Evolutionary conservation across 768 basidiomycete species (phyloP).

Genomic region (Brasilioporus rufonigricans): DNA sequence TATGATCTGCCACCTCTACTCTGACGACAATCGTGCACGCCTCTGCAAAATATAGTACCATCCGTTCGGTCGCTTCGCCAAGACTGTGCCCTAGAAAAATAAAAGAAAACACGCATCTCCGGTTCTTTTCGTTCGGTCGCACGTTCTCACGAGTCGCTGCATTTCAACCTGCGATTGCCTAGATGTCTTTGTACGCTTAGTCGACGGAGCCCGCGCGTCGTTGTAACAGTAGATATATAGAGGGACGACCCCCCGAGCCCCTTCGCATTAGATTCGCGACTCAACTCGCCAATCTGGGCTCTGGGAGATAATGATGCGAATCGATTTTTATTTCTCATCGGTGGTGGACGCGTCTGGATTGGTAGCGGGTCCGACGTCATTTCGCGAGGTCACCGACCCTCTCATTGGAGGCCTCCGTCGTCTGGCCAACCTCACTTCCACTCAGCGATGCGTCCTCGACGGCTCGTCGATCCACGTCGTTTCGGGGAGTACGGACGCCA

Average conservation of each 20-base stretch:
- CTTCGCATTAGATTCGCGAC: conserved; percentile 33
- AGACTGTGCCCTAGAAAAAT: not conserved
- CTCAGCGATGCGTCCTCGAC: no score
- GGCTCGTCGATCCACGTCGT: no score
- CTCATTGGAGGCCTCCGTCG: no score
- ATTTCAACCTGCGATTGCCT: conserved; percentile 35
- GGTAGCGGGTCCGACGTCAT: no score
- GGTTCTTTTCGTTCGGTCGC: conserved; percentile 1
- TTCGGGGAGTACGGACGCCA: no score
- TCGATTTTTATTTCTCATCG: no score
- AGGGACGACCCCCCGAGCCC: conserved; percentile 23
- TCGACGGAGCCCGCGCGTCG: not conserved
- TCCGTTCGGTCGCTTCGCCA: not conserved
- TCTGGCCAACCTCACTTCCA: no score
- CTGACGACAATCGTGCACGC: no score
- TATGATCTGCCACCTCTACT: conserved; percentile 39
- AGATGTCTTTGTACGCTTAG: conserved; percentile 21
- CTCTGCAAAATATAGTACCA: conserved; percentile 15
- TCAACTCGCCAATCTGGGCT: conserved; percentile 35
- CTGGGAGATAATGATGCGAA: conserved; percentile 35
- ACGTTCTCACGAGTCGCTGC: conserved; percentile 18
- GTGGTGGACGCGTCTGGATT: no score
- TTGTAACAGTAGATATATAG: conserved; percentile 14
- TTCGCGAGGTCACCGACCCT: no score
- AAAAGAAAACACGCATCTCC: conserved; percentile 1